A percentile compares a stretch with the other conserved stretches of the same genome.
phyloP scores from a whole-genome alignment of 768 basidiomycete species.

The Hericium rajendrae region DNA sequence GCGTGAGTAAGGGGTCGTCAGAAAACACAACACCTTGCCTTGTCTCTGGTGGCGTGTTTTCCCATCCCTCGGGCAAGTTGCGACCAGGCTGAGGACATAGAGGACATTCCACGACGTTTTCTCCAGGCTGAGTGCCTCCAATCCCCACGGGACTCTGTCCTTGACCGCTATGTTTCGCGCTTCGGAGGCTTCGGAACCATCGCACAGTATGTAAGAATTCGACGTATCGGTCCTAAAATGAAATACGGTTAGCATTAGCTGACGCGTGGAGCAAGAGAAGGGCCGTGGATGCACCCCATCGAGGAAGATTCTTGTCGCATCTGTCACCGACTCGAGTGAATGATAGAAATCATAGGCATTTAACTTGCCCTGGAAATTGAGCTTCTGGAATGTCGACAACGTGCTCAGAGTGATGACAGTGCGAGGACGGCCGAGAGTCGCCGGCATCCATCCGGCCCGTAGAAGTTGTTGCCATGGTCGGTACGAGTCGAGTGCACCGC shows the following conservation, averaged over 20 bases:
- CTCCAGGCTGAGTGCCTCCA: not conserved
- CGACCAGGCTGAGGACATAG: conserved; percentile 4
- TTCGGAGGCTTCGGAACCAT: not conserved
- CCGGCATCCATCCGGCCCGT: conserved; percentile 1
- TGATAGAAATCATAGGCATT: conserved; percentile 4
- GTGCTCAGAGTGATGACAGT: conserved; percentile 1
- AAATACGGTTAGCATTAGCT: not conserved
- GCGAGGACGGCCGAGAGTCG: not conserved
- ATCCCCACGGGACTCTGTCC: conserved; percentile 3
- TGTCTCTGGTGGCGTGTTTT: not conserved
- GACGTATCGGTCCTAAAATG: not conserved
- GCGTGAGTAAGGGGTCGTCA: not conserved
- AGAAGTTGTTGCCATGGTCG: conserved; percentile 1
- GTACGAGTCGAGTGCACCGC: not conserved
- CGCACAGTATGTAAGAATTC: not conserved
- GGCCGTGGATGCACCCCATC: no score
- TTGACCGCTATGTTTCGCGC: not conserved
- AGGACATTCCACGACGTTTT: conserved; percentile 2
- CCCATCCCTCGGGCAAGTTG: conserved; percentile 4
- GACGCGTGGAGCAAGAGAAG: not conserved
- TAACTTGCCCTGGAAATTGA: conserved; percentile 1
- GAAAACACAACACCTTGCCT: not conserved
- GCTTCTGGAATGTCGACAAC: conserved; percentile 1
- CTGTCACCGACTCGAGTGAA: not conserved
- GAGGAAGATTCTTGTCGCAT: not conserved